These are phyloP conservation scores for Starmerella khaoyaiensis DNA, from an alignment of 805 yeast species.

Conservation along the genomic window DNA sequence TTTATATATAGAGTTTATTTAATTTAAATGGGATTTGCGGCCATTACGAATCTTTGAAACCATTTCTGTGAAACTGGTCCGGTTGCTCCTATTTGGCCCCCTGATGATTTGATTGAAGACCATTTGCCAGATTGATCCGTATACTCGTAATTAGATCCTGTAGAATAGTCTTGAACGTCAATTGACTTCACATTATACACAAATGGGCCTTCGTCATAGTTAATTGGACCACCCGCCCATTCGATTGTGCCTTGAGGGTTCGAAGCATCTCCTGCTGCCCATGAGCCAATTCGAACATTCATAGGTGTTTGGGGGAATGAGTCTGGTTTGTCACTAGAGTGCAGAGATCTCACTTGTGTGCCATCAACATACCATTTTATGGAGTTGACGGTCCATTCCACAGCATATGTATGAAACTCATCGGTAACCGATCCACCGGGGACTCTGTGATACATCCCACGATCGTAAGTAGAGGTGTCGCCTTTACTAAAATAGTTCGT, in stretches of 20 bases:
- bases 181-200: constrained; percentile 49
- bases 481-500: constrained; percentile 70
- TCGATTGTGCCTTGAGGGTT: constrained; percentile 49
- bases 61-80: constrained; percentile 19
- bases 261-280: constrained; percentile 38
- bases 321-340: constrained; percentile 33
- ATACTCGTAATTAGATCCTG: constrained; percentile 35
- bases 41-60: constrained; percentile 27
- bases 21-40: constrained; percentile 22
- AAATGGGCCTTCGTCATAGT: constrained; percentile 36
- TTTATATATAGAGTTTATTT: background rate
- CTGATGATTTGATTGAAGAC: constrained; percentile 31
- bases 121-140: constrained; percentile 32
- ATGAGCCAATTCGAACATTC: constrained; percentile 46
- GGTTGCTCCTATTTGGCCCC: constrained; percentile 44
- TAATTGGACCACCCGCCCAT: constrained; percentile 61
- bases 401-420: constrained; percentile 59
- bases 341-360: constrained; percentile 47
- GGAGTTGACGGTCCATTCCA: constrained; percentile 66
- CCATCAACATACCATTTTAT: constrained; percentile 69
- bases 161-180: constrained; percentile 45
- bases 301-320: constrained; percentile 93
- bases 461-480: constrained; percentile 56
- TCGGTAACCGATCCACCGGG: constrained; percentile 37
- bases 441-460: constrained; percentile 61